Base-by-base conservation (phyloP, 2,329 filamentous ascomycete species). In the Ophiostoma tasmaniense region DNA sequence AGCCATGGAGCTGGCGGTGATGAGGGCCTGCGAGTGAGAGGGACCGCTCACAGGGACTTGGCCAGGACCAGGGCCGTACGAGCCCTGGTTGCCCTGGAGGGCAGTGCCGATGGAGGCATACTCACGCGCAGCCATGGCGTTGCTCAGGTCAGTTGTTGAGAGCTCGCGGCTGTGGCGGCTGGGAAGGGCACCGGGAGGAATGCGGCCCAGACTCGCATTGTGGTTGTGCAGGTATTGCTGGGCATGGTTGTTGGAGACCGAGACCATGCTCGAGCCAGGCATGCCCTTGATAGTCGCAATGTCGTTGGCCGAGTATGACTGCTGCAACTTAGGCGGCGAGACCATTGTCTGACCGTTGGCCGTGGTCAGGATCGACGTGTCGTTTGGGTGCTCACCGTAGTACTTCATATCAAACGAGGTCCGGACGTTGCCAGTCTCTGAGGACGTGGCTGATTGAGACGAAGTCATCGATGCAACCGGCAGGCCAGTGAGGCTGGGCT, bases 281-380 rank as follows among this genome's bases (percentile, higher is more conserved):
- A 85, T 82, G 73, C 84, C 89, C 84, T 95, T 96, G 75, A 93
- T 82, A 8, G 93, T 96, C 4, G 93, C 91, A 25, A 97, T 84
- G 75, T 98, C 93, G 78, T 90, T 95, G 68, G 92, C 88, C 11
- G 95, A 97, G 80, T 91, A 97, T 0, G 94, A 97, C 62, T 90
- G 89, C 79, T 93, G 91, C 70, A 97, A 79, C 81, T 91, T 92
- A 37, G 89, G 87, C 45, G 90, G 86, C 67, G 86, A 86, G 33
- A 86, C 83, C 77, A 90, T 84, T 70, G 79, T 78, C 70, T 84
- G 82, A 69, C 76, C 85, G 33, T 79, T 77, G 20, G 84, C 78
- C 2, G 85, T 80, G 35, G 83, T 78, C 71, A 83, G 80, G 66
- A 80, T 76, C 52, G 74, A 73, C n/a, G 76, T 73, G 65, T 83